Conservation (phyloP, 495 filamentous ascomycete genomes). For the Parathielavia appendiculata region DNA sequence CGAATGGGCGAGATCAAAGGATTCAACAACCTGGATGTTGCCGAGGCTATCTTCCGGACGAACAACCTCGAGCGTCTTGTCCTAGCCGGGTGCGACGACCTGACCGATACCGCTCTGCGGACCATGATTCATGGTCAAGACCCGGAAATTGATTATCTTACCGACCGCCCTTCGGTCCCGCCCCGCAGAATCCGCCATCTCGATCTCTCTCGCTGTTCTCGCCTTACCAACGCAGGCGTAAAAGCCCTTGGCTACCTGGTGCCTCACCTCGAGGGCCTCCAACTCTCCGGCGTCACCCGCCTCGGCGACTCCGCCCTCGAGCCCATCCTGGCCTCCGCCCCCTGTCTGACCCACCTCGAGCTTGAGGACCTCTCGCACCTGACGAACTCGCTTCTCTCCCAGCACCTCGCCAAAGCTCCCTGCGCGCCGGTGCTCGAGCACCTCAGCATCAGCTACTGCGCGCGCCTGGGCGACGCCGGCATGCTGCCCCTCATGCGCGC, state of each 20-base stretch:
- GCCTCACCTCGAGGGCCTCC: slow-evolving; percentile 74
- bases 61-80: slow-evolving; percentile 79
- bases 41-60: slow-evolving; percentile 64
- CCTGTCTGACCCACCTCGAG: slow-evolving; percentile 78
- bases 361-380: slow-evolving; percentile 77
- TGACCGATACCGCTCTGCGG: slow-evolving; percentile 66
- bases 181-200: slow-evolving; percentile 77
- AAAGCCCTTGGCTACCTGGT: slow-evolving; percentile 64
- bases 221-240: slow-evolving; percentile 66
- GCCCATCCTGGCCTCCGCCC: slow-evolving; percentile 66
- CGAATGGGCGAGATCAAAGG: slow-evolving; percentile 76
- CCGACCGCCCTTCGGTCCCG: slow-evolving; percentile 67
- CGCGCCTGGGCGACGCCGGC: slow-evolving; percentile 74
- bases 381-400: slow-evolving; percentile 65
- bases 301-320: slow-evolving; percentile 70
- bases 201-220: slow-evolving; percentile 72
- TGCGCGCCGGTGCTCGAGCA: slow-evolving; percentile 68
- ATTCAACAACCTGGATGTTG: slow-evolving; percentile 65
- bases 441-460: slow-evolving; percentile 85
- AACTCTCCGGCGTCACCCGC: slow-evolving; percentile 64
- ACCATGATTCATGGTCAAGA: slow-evolving; percentile 67
- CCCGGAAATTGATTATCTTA: slow-evolving; percentile 72
- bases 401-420: slow-evolving; percentile 64
- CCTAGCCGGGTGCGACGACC: slow-evolving; percentile 66
- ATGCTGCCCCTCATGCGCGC: slow-evolving; percentile 77